Conservation (phyloP, 176 grass and related monocot genomes). For the Carex parvula region DNA sequence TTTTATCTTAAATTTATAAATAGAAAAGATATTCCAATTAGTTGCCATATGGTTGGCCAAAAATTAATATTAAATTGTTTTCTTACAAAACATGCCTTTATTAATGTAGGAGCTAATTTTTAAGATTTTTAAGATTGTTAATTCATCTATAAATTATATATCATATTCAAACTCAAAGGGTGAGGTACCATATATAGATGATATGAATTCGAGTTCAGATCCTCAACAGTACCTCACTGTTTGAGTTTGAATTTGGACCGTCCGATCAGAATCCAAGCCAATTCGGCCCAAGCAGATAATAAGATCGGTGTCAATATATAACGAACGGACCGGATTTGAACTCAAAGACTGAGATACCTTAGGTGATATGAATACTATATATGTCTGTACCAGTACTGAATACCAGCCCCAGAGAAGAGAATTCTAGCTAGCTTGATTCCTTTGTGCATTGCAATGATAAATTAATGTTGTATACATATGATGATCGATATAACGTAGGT, state of each 20-base stretch:
- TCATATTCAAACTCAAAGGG: too few species aligned
- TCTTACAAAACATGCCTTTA: neutral
- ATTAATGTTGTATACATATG: neutral
- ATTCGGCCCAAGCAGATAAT: too few species aligned
- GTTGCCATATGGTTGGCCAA: neutral
- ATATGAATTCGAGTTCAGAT: too few species aligned
- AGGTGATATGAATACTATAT: neutral
- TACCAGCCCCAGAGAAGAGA: neutral
- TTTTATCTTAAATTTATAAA: neutral
- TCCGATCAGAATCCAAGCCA: too few species aligned
- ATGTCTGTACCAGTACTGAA: neutral
- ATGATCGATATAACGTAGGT: slow-evolving; percentile 34
- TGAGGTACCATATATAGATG: too few species aligned
- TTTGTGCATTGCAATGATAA: neutral
- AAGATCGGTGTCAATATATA: too few species aligned
- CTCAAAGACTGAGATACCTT: too few species aligned
- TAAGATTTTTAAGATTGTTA: neutral
- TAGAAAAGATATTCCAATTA: neutral
- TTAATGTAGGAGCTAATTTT: neutral
- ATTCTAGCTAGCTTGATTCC: neutral
- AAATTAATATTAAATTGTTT: neutral
- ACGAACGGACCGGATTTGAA: too few species aligned
- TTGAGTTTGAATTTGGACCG: too few species aligned
- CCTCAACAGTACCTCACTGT: too few species aligned
- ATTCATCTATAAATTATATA: neutral